phyloP scores from a whole-genome alignment of 2,329 filamentous ascomycete genomes.

The Nothophaeocryptopus gaeumannii region DNA sequence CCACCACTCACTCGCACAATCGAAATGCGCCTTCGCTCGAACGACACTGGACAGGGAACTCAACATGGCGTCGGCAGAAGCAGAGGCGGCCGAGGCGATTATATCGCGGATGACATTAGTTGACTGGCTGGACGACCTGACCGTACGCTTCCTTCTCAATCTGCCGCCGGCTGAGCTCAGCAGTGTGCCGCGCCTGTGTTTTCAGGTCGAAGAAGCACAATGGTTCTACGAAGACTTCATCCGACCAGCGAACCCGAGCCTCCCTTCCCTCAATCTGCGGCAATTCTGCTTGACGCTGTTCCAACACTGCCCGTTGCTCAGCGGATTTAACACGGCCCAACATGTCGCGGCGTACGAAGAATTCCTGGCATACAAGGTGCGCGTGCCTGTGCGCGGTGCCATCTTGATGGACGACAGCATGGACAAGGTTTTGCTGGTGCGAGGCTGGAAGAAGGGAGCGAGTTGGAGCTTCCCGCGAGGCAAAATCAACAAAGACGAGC shows the following conservation, averaged over 20 bases:
- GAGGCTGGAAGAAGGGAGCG: slow-evolving; percentile 95
- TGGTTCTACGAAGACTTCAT: slow-evolving; percentile 99
- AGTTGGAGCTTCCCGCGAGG: slow-evolving; percentile 96
- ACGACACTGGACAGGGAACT: slow-evolving; percentile 43
- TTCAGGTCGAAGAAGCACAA: slow-evolving; percentile 98
- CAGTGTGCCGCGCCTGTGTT: slow-evolving; percentile 90
- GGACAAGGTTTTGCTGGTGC: slow-evolving; percentile 89
- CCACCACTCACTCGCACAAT: slow-evolving; percentile 4
- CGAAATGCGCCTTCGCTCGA: slow-evolving; percentile 30
- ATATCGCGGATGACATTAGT: slow-evolving; percentile 79
- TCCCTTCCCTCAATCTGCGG: slow-evolving; percentile 82
- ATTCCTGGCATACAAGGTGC: slow-evolving; percentile 90
- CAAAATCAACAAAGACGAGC: slow-evolving; percentile 97
- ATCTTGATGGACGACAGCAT: slow-evolving; percentile 92
- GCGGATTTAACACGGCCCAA: slow-evolving; percentile 72
- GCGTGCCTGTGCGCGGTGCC: slow-evolving; percentile 88
- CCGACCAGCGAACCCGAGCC: slow-evolving; percentile 68
- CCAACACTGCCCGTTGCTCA: slow-evolving; percentile 85
- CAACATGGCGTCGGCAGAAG: slow-evolving; percentile 55
- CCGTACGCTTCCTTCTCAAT: slow-evolving; percentile 97
- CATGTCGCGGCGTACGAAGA: slow-evolving; percentile 83
- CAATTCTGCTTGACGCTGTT: slow-evolving; percentile 89
- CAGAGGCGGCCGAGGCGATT: slow-evolving; percentile 16
- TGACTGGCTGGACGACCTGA: slow-evolving; percentile 97
- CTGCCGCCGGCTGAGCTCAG: slow-evolving; percentile 86